Conservation (phyloP, 225 moss, liverwort and hornwort genomes). For the Polytrichum commune region DNA sequence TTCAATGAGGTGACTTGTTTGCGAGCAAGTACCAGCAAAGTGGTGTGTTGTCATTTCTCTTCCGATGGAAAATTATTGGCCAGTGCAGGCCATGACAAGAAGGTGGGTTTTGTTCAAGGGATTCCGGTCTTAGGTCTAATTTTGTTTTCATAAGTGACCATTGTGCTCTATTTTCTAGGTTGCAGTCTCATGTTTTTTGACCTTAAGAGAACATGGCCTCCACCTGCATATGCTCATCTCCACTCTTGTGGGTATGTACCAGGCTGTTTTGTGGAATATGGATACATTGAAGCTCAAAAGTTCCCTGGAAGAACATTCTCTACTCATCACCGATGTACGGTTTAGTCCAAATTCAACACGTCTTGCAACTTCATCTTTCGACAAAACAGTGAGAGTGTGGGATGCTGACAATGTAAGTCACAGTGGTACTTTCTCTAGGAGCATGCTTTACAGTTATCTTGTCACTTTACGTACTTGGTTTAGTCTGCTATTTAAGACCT, state of each 20-base stretch:
- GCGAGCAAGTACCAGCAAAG: slow-evolving; percentile 96
- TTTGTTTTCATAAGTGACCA: neutral
- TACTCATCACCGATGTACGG: slow-evolving; percentile 93
- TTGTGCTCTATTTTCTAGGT: neutral
- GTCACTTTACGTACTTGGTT: neutral
- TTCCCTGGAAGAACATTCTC: slow-evolving; percentile 95
- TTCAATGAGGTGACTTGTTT: slow-evolving; percentile 97
- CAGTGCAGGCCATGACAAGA: slow-evolving; percentile 98
- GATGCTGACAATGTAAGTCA: slow-evolving; percentile 91
- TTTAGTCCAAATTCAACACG: slow-evolving; percentile 98
- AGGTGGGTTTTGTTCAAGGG: slow-evolving; percentile 35
- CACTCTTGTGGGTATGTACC: slow-evolving; percentile 4
- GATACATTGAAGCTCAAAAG: slow-evolving; percentile 94
- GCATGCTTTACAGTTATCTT: neutral
- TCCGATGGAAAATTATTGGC: slow-evolving; percentile 97
- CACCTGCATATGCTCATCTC: neutral
- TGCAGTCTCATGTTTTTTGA: neutral
- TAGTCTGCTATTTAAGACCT: neutral
- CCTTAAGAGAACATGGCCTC: neutral
- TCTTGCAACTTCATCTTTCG: slow-evolving; percentile 97
- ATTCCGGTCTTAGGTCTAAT: neutral
- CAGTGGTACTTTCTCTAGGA: neutral
- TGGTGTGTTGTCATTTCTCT: slow-evolving; percentile 98
- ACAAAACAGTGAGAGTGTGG: slow-evolving; percentile 99
- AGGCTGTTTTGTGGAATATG: slow-evolving; percentile 99